Base-by-base conservation (phyloP, 2,329 filamentous ascomycete genomes). In the Capronia coronata region DNA sequence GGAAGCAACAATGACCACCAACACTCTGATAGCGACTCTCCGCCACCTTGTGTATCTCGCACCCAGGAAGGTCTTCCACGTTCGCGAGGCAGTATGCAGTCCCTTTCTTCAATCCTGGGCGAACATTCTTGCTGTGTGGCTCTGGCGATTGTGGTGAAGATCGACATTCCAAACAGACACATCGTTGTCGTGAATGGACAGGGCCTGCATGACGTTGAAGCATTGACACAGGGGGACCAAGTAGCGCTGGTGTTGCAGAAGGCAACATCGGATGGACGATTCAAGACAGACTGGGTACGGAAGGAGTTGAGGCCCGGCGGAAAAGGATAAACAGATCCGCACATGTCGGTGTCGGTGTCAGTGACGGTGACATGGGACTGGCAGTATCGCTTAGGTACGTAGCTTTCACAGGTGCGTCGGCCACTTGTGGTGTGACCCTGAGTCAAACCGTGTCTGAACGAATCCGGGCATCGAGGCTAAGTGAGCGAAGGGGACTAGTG, bases 221-320 rank as follows among this genome's bases (percentile, higher is more conserved):
- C 37, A 34, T 46, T 41, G 46, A 37, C 29, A 18, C 38, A 44
- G 22, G 51, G 46, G 19, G 22, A 40, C 18, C 48, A 37, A 41
- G 40, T 56, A 14, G 54, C 48, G 30, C 48, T 56, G 7, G 44
- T 54, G n/a, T n/a, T 54, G 23, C 51, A 46, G 25, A 56, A 51
- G 41, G 54, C 54, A 13, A 54, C 51, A 18, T 32, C 51, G 39
- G 51, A 56, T 37, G 54, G 51, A 10, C 44, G 51, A 19, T 56
- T 51, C 46, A 56, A 25, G 25, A 35, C 51, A 21, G 43, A 49
- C 22, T 56, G 54, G 54, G 45, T 42, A 18, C 30, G 46, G 11
- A 47, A 42, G 39, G 54, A 56, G 39, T 45, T 56, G 49, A 22
- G 19, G 14, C 35, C 14, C 13, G 35, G 40, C 40, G 25, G 14